Base-by-base conservation (phyloP, 371 early-diverging fungal species). In the Nematocida parisii region DNA sequence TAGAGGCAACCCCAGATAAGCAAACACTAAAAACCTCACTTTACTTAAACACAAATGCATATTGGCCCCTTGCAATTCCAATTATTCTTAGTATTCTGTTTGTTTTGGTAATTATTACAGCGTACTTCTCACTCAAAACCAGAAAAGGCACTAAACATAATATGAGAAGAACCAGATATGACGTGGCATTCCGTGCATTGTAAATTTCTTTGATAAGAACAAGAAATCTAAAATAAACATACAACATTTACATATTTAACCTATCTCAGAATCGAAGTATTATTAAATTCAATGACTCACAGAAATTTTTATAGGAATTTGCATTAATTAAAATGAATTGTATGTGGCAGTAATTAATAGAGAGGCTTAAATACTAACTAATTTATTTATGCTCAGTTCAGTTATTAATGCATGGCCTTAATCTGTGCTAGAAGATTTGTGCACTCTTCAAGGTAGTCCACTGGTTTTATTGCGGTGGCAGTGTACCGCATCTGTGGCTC, bases 61-160 rank as follows among this genome's bases (percentile, higher is more conserved):
- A 85, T 62, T 70, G 73, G 61, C 47, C 66, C 18, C 72, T 74
- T 40, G 70, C 81, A 18, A 70, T 85, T 24, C 67, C 68, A 18
- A 67, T 81, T 39, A 24, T 83, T 3, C 50, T 83, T 68, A 73
- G 67, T 40, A 72, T 83, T 55, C 46, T 77, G 13, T 52, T 67
- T 57, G 67, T 80, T 4, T 67, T 83, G 52, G 68, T 71, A 9
- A 50, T 81, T 18, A 56, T 72, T 22, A 52, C 71, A 46, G 60
- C 67, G 1, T 61, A 81, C 66, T 80, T 85, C 44, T 66, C 66
- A 15, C 60, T 50, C 11, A 82, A 71, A 33, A 73, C 27, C 11
- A 73, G 62, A 71, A 83, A 68, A 61, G 42, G 24, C 6, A 75
- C 50, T 9, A 72, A 61, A 40, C 54, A 60, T 27, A 3, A 2